Evolutionary conservation across 2,329 filamentous ascomycete genomes (phyloP).

Genomic region (Didymella sp.): DNA sequence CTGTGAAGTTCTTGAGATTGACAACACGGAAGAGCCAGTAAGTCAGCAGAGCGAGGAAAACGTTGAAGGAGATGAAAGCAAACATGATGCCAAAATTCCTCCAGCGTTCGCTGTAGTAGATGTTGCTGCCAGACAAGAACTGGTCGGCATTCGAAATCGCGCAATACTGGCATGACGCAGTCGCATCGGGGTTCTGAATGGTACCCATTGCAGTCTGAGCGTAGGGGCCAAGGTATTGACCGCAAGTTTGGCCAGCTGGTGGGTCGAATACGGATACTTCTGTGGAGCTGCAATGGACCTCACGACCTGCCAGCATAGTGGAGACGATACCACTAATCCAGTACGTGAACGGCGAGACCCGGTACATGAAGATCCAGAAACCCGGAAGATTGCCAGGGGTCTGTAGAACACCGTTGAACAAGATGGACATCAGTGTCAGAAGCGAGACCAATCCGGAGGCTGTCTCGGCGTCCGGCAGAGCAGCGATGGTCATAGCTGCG

Average conservation of each 20-base stretch:
- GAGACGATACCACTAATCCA: slow-evolving; percentile 55
- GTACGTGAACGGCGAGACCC: slow-evolving; percentile 71
- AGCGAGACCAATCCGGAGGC: slow-evolving; percentile 67
- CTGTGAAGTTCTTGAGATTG: slow-evolving; percentile 28
- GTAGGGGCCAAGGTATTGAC: slow-evolving; percentile 55
- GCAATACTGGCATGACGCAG: slow-evolving; percentile 59
- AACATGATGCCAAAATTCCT: slow-evolving; percentile 75
- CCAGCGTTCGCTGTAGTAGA: slow-evolving; percentile 63
- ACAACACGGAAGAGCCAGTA: slow-evolving; percentile 60
- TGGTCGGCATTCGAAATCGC: slow-evolving; percentile 54
- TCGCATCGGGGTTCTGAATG: slow-evolving; percentile 55
- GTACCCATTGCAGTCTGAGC: slow-evolving; percentile 48
- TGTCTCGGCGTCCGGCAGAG: slow-evolving; percentile 71
- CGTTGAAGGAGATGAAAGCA: slow-evolving; percentile 70
- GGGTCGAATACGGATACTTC: slow-evolving; percentile 55
- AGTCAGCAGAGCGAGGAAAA: slow-evolving; percentile 62
- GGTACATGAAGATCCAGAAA: slow-evolving; percentile 83
- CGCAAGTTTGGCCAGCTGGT: slow-evolving; percentile 52
- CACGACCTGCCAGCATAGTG: slow-evolving; percentile 53
- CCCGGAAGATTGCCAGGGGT: slow-evolving; percentile 64
- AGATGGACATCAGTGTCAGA: slow-evolving; percentile 61
- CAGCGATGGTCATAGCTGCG: slow-evolving; percentile 75
- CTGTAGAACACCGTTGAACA: slow-evolving; percentile 65
- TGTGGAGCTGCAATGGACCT: slow-evolving; percentile 56
- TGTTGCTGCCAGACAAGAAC: slow-evolving; percentile 54